These are phyloP conservation scores for Fusarium heterosporum DNA, from an alignment of 2,329 filamentous ascomycete species.

Conservation along the genomic window DNA sequence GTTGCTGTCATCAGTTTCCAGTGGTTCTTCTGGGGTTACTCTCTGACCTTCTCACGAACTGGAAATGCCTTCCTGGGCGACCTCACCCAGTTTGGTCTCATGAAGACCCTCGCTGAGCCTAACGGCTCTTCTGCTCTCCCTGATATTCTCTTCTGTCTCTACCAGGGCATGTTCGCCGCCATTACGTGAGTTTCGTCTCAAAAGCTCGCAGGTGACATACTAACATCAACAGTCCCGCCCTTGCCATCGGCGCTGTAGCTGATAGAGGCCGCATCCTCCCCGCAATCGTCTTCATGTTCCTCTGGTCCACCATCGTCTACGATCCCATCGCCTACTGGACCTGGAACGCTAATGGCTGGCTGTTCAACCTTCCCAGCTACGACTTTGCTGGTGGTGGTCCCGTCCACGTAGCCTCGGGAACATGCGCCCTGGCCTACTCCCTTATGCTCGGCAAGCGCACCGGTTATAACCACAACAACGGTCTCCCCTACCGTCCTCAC, in stretches of 20 bases:
- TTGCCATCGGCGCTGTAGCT: slow-evolving; percentile 70
- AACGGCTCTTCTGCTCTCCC: slow-evolving; percentile 79
- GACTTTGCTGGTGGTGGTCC: slow-evolving; percentile 82
- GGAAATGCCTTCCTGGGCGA: slow-evolving; percentile 83
- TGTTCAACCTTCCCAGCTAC: slow-evolving; percentile 74
- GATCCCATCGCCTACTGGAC: slow-evolving; percentile 82
- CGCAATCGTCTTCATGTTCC: slow-evolving; percentile 74
- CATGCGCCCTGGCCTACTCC: slow-evolving; percentile 77
- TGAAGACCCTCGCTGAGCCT: slow-evolving; percentile 79
- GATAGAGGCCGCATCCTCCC: slow-evolving; percentile 72
- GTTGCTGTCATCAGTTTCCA: slow-evolving; percentile 85
- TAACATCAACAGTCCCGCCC: slow-evolving; percentile 59
- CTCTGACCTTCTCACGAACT: slow-evolving; percentile 83
- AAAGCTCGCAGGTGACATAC: neutral
- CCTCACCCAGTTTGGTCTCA: slow-evolving; percentile 83
- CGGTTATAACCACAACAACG: slow-evolving; percentile 70
- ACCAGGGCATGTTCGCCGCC: slow-evolving; percentile 89
- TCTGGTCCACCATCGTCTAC: slow-evolving; percentile 79
- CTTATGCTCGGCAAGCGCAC: slow-evolving; percentile 78
- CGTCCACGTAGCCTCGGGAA: slow-evolving; percentile 79
- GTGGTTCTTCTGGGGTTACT: slow-evolving; percentile 98
- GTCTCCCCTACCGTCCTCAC: slow-evolving; percentile 76
- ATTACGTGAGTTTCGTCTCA: slow-evolving; percentile 75
- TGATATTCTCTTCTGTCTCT: slow-evolving; percentile 85
- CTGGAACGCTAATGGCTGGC: slow-evolving; percentile 80